Base-by-base conservation (phyloP, 768 basidiomycete genomes). In the Trichaptum fuscoviolaceum region DNA sequence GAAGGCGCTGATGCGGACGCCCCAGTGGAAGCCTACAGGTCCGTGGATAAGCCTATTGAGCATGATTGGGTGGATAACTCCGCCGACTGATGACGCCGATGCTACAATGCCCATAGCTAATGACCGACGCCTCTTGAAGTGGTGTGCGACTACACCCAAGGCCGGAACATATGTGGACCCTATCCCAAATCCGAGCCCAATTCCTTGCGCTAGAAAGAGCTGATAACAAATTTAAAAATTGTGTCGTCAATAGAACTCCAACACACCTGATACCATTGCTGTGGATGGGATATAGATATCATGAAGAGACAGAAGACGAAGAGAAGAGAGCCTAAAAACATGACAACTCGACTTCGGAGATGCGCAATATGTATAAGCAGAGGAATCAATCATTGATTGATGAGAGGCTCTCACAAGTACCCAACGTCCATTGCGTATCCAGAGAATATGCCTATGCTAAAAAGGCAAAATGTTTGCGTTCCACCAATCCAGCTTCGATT, bases 141-240 rank as follows among this genome's bases (percentile, higher is more conserved):
- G 69, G 63, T 76, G 75, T 2, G 69, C 67, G 12, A 75, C 68
- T 7, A 72, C 70, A 2, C 67, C 67, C 30, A 72, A 64, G 0
- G 75, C 67, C 0, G 75, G 75, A 2, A 73, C 57, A 67, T 74
- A 75, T 5, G 73, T 64, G 9, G 73, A 57, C 8, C 76, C 85
- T 2, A 75, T 74, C 7, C 75, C 82, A 15, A 82, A 67, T 1
- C 84, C 83, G 1, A 75, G 71, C 18, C 73, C 70, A n/a, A 84
- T 65, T 1, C 82, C 84, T 70, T 85, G 83, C 24, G 74, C 68
- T n/a, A 84, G 77, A 62, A 84, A 75, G 18, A 80, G 68, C 77
- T 85, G 71, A 26, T 63, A 71, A 62, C 69, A 3, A 34, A 17
- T 2, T 61, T 24, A 61, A 18, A 36, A 26, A 25, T 63, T 24